Conservation (phyloP, 805 yeast genomes). For the Torulaspora quercuum region DNA sequence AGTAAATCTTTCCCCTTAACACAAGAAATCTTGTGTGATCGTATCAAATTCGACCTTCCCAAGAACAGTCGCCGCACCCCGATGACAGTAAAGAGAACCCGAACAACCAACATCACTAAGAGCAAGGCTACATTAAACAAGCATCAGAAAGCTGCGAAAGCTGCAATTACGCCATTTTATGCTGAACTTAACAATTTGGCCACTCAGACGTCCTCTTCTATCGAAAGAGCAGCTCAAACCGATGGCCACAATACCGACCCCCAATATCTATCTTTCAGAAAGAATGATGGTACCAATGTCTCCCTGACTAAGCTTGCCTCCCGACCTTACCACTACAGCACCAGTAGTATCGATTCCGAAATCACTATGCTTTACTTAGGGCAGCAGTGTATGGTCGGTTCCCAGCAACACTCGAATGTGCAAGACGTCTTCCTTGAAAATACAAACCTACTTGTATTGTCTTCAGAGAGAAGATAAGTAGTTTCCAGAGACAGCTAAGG, state of each 20-base stretch:
- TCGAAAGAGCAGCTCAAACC: neutral
- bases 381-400: slow-evolving; percentile 7
- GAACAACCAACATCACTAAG: slow-evolving; percentile 1
- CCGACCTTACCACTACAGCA: neutral
- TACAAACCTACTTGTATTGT: neutral
- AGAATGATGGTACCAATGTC: neutral
- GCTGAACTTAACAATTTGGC: neutral
- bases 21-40: slow-evolving; percentile 8
- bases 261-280: neutral
- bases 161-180: slow-evolving; percentile 1
- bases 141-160: neutral
- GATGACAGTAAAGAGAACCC: slow-evolving; percentile 4
- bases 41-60: slow-evolving; percentile 6
- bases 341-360: neutral
- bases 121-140: slow-evolving; percentile 1
- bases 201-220: slow-evolving; percentile 1
- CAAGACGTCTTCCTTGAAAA: slow-evolving; percentile 7
- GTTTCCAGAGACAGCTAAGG: neutral
- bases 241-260: too few relatives aligned
- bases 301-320: neutral
- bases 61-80: slow-evolving; percentile 2
- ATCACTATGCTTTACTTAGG: slow-evolving; percentile 1
- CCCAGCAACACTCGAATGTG: slow-evolving; percentile 6
- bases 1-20: slow-evolving; percentile 4
- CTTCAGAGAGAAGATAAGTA: too few relatives aligned